Evolutionary conservation across 148 eudicot species (phyloP).

Genomic region (Cornus suecica): DNA sequence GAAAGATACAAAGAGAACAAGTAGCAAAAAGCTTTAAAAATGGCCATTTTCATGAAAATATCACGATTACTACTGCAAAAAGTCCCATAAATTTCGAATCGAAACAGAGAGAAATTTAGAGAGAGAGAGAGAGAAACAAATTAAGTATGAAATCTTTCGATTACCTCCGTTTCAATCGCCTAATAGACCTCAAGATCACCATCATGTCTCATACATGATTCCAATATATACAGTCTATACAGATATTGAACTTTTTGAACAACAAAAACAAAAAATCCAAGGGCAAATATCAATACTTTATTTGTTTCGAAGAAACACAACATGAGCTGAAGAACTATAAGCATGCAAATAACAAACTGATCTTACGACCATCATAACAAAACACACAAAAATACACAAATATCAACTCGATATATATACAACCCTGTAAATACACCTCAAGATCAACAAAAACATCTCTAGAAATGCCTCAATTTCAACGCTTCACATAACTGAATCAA

Average conservation of each 20-base stretch:
- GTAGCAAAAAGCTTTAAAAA: background rate
- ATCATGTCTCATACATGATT: too few relatives aligned
- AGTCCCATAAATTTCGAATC: background rate
- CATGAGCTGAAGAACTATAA: background rate
- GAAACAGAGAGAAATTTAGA: background rate
- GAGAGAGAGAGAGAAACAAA: background rate
- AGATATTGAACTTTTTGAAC: too few relatives aligned
- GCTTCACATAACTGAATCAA: background rate
- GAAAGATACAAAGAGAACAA: background rate
- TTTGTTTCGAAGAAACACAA: background rate
- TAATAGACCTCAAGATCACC: background rate
- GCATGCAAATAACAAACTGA: background rate
- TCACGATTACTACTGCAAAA: slow-evolving; percentile 8
- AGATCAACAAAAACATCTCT: background rate
- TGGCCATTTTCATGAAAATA: slow-evolving; percentile 1
- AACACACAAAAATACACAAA: background rate
- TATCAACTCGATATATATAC: background rate
- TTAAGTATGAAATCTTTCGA: background rate
- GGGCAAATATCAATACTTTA: too few relatives aligned
- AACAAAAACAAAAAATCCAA: background rate
- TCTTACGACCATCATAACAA: background rate
- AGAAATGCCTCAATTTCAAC: background rate
- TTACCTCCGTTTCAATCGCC: background rate
- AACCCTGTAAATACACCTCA: background rate
- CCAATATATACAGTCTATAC: too few relatives aligned